Evolutionary conservation across 2,329 filamentous ascomycete species (phyloP), one percentile per base, ranked within the genome.

Genomic region (Ceratocystis ficicola): DNA sequence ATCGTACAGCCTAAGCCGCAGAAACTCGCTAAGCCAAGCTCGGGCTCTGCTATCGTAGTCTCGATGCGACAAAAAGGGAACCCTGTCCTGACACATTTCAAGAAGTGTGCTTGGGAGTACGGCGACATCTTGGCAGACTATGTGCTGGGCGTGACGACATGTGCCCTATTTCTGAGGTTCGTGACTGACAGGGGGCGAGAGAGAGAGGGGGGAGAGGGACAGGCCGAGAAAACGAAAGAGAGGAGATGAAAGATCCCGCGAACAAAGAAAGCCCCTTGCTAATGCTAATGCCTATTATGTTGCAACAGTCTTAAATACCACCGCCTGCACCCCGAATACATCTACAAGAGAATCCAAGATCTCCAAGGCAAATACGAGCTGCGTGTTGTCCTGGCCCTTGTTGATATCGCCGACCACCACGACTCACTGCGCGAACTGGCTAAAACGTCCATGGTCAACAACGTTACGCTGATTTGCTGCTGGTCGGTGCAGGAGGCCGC

Each of bases 41-140:
- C 84, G 1, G 87, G 88, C 3, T 90, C 89, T 17, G 85, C 88
- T 4, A 95, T 97, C 70, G 81, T 95, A 22, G 92, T 97, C 36
- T 96, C 92, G 44, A 87, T 90, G 17, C 86, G 92, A 50, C 92
- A 99, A 75, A 95, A 95, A 75, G 94, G 93, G 68, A 99, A 99
- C 71, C 94, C 94, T 0, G 88, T 97, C 62, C 78, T 99, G 36
- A 88, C 89, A 65, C 85, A 87, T 75, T 83, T 99, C 71, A 86
- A 87, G 68, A 86, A 88, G 0, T 81, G 95, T 67, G 84, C 91
- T 0, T 99, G 94, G 94, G 94, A 99, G 76, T 97, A 96, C 75
- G 92, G 90, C 68, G 93, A 97, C 72, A 96, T 96, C n/a, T 87
- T 88, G 1, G 90, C 93, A 41, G 94, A 99, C 76, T 99, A 95